phyloP scores from a whole-genome alignment of 805 yeast genomes.

The Starmera amethionina region DNA sequence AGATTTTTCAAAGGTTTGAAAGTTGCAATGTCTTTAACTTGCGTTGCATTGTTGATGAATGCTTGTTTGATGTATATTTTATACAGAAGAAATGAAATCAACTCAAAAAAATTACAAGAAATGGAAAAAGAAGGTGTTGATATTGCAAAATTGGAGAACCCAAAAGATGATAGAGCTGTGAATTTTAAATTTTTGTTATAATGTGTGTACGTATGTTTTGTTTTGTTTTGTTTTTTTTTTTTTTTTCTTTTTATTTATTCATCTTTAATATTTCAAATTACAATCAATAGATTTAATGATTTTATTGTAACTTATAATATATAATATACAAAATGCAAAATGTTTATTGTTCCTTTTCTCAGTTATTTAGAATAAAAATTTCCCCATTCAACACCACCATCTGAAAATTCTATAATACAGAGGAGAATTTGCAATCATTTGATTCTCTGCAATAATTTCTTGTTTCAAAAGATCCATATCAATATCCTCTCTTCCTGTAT shows the following conservation, averaged over 20 bases:
- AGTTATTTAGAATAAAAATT: too few relatives aligned
- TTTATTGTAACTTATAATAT: too few relatives aligned
- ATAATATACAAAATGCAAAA: too few relatives aligned
- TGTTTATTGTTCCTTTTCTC: too few relatives aligned
- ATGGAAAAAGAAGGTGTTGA: conserved; percentile 6
- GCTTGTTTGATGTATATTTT: conserved; percentile 11
- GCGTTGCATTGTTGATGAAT: conserved; percentile 13
- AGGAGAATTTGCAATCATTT: conserved; percentile 30
- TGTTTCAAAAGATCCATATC: conserved; percentile 42
- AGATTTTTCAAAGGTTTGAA: conserved; percentile 25
- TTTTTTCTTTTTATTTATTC: too few relatives aligned
- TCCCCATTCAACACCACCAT: conserved; percentile 33
- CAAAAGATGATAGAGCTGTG: conserved; percentile 16
- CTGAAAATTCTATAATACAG: conserved; percentile 30
- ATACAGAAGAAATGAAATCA: conserved; percentile 9
- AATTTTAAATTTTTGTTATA: not conserved
- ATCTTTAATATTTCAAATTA: too few relatives aligned
- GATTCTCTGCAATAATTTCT: conserved; percentile 44
- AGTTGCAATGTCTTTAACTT: conserved; percentile 12
- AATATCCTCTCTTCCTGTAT: conserved; percentile 48
- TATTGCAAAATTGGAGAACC: conserved; percentile 4
- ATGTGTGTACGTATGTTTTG: not conserved
- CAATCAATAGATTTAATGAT: too few relatives aligned
- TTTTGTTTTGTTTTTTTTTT: not conserved
- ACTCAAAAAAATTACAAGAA: conserved; percentile 4